phyloP scores from a whole-genome alignment of 441 rosid genomes.

The Bocquillonia castaneifolia region DNA sequence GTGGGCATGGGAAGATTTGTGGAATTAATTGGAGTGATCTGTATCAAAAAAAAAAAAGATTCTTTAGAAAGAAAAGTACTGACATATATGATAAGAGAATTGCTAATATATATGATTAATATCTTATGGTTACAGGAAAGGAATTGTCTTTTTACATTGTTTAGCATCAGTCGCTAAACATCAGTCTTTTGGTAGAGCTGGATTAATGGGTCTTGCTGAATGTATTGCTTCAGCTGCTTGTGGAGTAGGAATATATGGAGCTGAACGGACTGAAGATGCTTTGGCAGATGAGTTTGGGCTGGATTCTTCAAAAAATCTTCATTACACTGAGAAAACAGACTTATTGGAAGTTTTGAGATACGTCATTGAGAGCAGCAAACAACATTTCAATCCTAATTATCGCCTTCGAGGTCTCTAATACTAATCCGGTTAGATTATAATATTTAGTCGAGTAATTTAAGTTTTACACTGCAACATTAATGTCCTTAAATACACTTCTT shows the following conservation, averaged over 20 bases:
- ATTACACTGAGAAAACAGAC: conserved; percentile 35
- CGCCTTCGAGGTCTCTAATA: conserved; percentile 72
- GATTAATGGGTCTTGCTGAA: conserved; percentile 79
- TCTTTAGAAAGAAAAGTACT: conserved; percentile 1
- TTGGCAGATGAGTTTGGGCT: conserved; percentile 24
- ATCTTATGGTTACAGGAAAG: conserved; percentile 45
- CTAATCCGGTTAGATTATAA: conserved; percentile 29
- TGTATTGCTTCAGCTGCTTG: conserved; percentile 69
- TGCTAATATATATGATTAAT: conserved; percentile 22
- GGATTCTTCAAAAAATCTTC: conserved; percentile 30
- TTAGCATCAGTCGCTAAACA: conserved; percentile 71
- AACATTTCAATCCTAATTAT: conserved; percentile 89
- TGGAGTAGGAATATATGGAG: conserved; percentile 36
- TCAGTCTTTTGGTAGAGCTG: conserved; percentile 81
- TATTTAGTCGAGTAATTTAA: conserved; percentile 16
- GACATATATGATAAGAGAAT: too few relatives aligned
- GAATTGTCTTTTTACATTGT: conserved; percentile 48
- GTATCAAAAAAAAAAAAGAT: not conserved
- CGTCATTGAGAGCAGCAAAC: conserved; percentile 88
- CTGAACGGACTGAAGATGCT: conserved; percentile 28
- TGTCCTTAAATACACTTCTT: conserved; percentile 20
- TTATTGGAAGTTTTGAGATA: conserved; percentile 69
- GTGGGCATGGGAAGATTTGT: not conserved
- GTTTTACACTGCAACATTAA: conserved; percentile 1
- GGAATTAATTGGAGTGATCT: conserved; percentile 5